Evolutionary conservation across 2,329 filamentous ascomycete species (phyloP), one percentile per base, ranked within the genome.

Genomic region (Cordyceps farinosa): DNA sequence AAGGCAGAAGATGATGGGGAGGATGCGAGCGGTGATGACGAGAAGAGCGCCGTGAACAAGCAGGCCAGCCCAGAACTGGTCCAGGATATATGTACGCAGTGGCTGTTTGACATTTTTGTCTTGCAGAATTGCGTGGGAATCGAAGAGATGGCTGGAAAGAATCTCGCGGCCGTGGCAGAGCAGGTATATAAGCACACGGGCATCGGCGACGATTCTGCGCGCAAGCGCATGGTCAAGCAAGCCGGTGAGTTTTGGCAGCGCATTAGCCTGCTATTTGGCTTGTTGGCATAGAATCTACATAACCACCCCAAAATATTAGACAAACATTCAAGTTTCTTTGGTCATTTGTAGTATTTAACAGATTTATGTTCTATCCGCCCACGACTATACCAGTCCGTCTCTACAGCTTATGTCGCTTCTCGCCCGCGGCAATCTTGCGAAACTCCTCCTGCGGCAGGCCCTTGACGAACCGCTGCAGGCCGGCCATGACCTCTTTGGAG

Each of bases 361-460:
- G 32, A 13, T 40, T 38, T n/a, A n/a, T 38, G 8, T 4, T 53
- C 3, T 40, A 54, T 40, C 51, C 3, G 10, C 9, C 17, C 40
- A 44, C 15, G 29, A 60, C 17, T 29, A 47, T 10, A 36, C 36
- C 27, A 29, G 22, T 15, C n/a, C 47, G 51, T 5, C 7, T 64
- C 67, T 80, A 97, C 74, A 98, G 78, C 80, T 98, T 98, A 79
- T 99, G 95, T 74, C 88, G 91, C 86, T 97, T 98, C 82, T 95
- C 86, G 13, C 94, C 92, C 66, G 82, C 87, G 1, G 92, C 92
- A 73, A 98, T 79, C 82, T 90, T 93, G 71, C 83, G 79, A 73
- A 98, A 98, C 80, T 98, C 91, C 74, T 89, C 84, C 80, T 97
- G 92, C 27, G 95, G 95, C 50, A 92, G 82, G 0, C 92, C 92